Evolutionary conservation across 495 filamentous ascomycete species (phyloP), one percentile per base, ranked within the genome.

Genomic region (Aspergillus saccharolyticus): DNA sequence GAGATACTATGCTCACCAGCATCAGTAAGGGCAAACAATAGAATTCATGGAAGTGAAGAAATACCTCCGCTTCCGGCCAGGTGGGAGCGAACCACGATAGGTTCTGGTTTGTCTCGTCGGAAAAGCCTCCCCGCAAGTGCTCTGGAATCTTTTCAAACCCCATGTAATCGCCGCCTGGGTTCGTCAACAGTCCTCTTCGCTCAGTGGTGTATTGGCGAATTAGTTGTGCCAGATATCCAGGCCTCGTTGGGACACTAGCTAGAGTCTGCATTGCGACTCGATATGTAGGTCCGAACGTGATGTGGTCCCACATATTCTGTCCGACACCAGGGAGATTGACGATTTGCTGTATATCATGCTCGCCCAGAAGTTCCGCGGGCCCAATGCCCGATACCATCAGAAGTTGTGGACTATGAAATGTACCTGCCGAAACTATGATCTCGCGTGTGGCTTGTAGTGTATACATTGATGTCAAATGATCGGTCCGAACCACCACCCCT

Each of bases 31-130:
- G 3, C 17, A 19, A 14, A 12, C 12, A 19, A n/a, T 18, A 7
- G 6, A 28, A 16, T 25, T 1, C 9, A 43, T 8, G 15, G 39
- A 15, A 22, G 16, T 2, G 16, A 22, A 30, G 15, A 30, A 55
- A 48, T 59, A 71, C 70, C 65, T 84, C 80, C n/a, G 83, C 58
- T 20, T 85, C 81, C 0, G 83, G 84, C 83, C 83, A 86, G 60
- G 85, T 82, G 0, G 53, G 12, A 0, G 82, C 75, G 50, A 79
- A 80, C 42, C 51, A 51, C 17, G 60, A 56, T 7, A 85, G 74
- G 42, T 64, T 66, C 0, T 52, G n/a, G 16, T 67, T 43, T 14
- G 67, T 62, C 44, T 54, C 33, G 0, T 45, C 18, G 4, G 63
- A 69, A 16, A 74, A 60, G 1, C n/a, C 42, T 0, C 59, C 47